A percentile compares a stretch with the other conserved stretches of the same genome.
Evolutionary conservation across 495 filamentous ascomycete genomes (phyloP).

Genomic region (Penicillium arizonense): DNA sequence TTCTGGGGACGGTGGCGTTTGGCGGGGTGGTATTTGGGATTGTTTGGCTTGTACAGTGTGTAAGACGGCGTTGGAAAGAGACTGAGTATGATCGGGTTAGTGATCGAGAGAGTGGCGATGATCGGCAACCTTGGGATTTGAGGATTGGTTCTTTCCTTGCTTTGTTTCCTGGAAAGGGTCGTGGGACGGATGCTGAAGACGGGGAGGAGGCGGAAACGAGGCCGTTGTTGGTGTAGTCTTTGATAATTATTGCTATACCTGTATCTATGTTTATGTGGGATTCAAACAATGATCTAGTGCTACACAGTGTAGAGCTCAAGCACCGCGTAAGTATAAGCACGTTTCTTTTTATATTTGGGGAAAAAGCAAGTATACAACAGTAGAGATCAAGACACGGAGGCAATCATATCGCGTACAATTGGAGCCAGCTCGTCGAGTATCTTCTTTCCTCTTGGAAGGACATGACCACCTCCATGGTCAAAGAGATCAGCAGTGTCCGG

Average conservation of each 20-base stretch:
- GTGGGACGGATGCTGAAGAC: slow-evolving; percentile 5
- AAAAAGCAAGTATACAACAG: background rate
- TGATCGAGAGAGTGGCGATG: slow-evolving; percentile 3
- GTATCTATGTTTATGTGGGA: background rate
- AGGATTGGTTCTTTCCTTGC: slow-evolving; percentile 7
- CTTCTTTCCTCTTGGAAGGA: slow-evolving; percentile 49
- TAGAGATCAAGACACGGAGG: background rate
- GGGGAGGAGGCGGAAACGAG: slow-evolving; percentile 26
- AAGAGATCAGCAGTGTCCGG: slow-evolving; percentile 46
- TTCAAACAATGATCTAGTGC: no score
- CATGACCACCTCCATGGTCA: slow-evolving; percentile 57
- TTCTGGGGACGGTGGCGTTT: slow-evolving; percentile 34
- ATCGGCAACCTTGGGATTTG: slow-evolving; percentile 8
- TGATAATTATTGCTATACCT: background rate
- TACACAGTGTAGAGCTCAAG: no score
- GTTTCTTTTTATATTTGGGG: no score
- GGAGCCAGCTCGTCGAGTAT: slow-evolving; percentile 37
- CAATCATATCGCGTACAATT: slow-evolving; percentile 16
- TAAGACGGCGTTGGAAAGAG: slow-evolving; percentile 26
- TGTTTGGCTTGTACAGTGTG: slow-evolving; percentile 22
- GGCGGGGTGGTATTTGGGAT: slow-evolving; percentile 26
- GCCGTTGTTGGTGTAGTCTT: slow-evolving; percentile 27
- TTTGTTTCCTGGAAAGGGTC: slow-evolving; percentile 1
- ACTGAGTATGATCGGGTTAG: slow-evolving; percentile 6
- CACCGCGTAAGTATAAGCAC: no score